Base-by-base conservation (phyloP, 176 grass and related monocot genomes). In the Oryza meridionalis region DNA sequence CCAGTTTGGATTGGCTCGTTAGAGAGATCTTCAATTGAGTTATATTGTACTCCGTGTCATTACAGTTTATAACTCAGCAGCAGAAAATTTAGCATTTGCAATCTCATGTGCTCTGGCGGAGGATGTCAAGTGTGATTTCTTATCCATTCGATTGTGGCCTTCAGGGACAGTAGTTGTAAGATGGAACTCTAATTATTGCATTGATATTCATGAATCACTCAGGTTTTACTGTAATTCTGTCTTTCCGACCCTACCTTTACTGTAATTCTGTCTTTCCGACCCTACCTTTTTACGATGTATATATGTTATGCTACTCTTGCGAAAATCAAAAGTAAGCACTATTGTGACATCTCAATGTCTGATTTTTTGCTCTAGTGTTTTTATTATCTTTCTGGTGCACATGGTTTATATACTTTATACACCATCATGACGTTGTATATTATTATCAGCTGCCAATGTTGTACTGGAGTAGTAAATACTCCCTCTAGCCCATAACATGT, bases 1-100 rank as follows among this genome's bases (percentile, higher is more conserved):
- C 92, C 38, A 89, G 68, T 84, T 85, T 97, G 55, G 89, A 94
- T 85, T 97, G 94, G 94, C 92, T 97, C 59, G 85, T 94, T 4
- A 90, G 88, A 76, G 92, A 94, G 72, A 94, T 97, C 50, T 92
- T 92, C 53, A 81, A 67, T 82, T 97, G 67, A 89, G 29, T 75
- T 47, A 2, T 80, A 59, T 10, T 76, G 64, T 77, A 11, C 37
- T 35, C 16, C 82, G 73, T 73, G n/a, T 43, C 50, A 62, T 7
- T 61, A 2, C 50, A 27, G 15, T 86, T 33, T 38, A 33, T 78
- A 37, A 16, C 45, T 25, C 19, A 15, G 1, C 9, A 10, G n/a
- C 7, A 44, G 24, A 61, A 64, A 13, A 47, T 44, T 72, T 73
- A 21, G 15, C 29, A 49, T 77, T 44, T 86, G 78, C 14, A 46